These are phyloP conservation scores for Fusarium praegraminearum DNA, from an alignment of 2,329 filamentous ascomycete species.

Conservation along the genomic window DNA sequence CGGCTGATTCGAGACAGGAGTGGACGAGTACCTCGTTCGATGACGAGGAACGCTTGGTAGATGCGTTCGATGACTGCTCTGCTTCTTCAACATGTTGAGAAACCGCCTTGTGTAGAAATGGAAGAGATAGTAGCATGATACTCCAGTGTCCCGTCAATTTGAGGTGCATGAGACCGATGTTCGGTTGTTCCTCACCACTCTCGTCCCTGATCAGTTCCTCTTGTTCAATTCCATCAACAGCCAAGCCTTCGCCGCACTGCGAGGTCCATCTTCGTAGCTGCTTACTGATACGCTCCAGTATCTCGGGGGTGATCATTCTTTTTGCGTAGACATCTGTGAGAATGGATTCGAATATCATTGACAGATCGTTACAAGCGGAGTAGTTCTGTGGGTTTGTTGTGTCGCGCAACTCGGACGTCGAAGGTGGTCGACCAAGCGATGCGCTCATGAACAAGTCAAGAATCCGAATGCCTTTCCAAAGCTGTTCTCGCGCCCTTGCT, in stretches of 20 bases:
- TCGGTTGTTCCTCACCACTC: constrained; percentile 40
- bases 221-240: constrained; percentile 37
- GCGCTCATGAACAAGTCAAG: constrained; percentile 52
- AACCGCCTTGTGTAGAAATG: constrained; percentile 52
- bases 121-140: constrained; percentile 54
- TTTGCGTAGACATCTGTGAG: constrained; percentile 53
- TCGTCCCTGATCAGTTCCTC: constrained; percentile 34
- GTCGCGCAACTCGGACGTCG: constrained; percentile 49
- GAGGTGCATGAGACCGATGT: constrained; percentile 48
- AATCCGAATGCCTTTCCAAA: constrained; percentile 52
- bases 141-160: constrained; percentile 56
- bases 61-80: constrained; percentile 17
- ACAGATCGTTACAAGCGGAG: constrained; percentile 51
- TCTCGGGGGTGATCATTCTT: constrained; percentile 48
- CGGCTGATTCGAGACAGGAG: constrained; percentile 53
- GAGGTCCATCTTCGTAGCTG: constrained; percentile 43
- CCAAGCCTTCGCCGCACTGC: constrained; percentile 36
- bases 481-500: constrained; percentile 45
- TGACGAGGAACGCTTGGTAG: constrained; percentile 9
- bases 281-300: constrained; percentile 45
- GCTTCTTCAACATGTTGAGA: constrained; percentile 41
- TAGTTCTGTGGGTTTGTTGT: constrained; percentile 42
- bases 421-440: constrained; percentile 51
- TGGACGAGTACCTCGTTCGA: constrained; percentile 48
- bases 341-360: constrained; percentile 53